phyloP scores from a whole-genome alignment of 192 early-diverging fungal species.

The Coemansia sp. region DNA sequence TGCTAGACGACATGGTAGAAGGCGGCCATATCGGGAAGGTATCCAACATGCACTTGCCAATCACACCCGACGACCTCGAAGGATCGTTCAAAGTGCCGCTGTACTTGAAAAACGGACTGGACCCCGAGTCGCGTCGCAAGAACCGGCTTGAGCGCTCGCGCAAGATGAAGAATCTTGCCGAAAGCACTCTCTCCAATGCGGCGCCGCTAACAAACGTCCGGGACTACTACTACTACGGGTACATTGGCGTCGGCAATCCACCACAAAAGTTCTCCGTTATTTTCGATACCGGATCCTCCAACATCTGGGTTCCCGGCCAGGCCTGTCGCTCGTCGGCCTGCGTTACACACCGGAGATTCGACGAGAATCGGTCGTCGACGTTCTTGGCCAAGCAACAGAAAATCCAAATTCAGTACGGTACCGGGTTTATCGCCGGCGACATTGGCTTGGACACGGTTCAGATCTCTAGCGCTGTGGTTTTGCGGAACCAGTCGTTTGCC shows the following conservation, averaged over 20 bases:
- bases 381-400: constrained; percentile 59
- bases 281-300: constrained; percentile 73
- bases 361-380: constrained; percentile 67
- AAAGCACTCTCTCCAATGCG: constrained; percentile 16
- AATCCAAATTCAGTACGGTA: constrained; percentile 95
- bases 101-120: constrained; percentile 46
- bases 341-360: constrained; percentile 83
- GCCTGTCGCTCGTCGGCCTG: constrained; percentile 70
- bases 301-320: constrained; percentile 77
- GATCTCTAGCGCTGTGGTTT: constrained; percentile 31
- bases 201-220: constrained; percentile 39
- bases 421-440: constrained; percentile 91
- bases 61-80: constrained; percentile 18
- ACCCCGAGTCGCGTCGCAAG: constrained; percentile 48
- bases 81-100: constrained; percentile 44
- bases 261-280: constrained; percentile 72
- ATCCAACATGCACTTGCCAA: constrained; percentile 22
- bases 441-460: constrained; percentile 72
- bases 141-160: constrained; percentile 39
- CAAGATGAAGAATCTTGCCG: constrained; percentile 39
- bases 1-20: constrained; percentile 8
- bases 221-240: constrained; percentile 70
- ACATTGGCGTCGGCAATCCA: constrained; percentile 69
- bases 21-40: constrained; percentile 8
- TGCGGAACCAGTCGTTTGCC: constrained; percentile 56